Percentiles rank a stretch among this genome's conserved stretches.
These are phyloP conservation scores for Aspergillus campestris DNA, from an alignment of 495 filamentous ascomycete genomes.

Conservation along the genomic window DNA sequence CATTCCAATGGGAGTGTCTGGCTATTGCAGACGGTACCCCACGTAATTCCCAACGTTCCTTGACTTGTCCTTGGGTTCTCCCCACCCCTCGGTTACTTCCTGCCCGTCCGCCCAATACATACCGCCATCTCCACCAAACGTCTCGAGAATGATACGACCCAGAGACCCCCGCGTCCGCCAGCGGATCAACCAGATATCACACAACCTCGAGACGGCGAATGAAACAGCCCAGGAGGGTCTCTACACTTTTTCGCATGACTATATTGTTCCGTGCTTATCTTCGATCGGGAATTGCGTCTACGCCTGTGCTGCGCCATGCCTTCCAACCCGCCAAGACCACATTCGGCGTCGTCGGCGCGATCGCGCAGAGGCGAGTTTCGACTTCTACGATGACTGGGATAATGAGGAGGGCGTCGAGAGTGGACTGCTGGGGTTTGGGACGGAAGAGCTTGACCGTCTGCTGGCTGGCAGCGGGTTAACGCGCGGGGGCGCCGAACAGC, in stretches of 20 bases:
- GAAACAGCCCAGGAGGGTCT: constrained; percentile 82
- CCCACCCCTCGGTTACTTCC: neutral
- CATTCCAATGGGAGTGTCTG: too few relatives aligned
- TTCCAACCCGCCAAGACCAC: constrained; percentile 66
- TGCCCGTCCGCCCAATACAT: too few relatives aligned
- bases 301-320: constrained; percentile 62
- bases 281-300: constrained; percentile 57
- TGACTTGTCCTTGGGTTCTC: neutral
- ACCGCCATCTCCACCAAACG: neutral
- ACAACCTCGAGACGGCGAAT: constrained; percentile 86
- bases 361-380: constrained; percentile 75
- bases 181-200: constrained; percentile 84
- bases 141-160: constrained; percentile 48
- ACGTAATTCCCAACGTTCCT: too few relatives aligned
- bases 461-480: constrained; percentile 63
- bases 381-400: constrained; percentile 99
- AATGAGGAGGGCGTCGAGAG: constrained; percentile 53
- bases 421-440: constrained; percentile 62
- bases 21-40: too few relatives aligned
- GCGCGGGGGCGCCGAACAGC: constrained; percentile 49
- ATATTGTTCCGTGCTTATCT: constrained; percentile 72
- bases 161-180: constrained; percentile 91
- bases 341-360: constrained; percentile 58
- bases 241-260: constrained; percentile 79
- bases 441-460: constrained; percentile 82